phyloP scores from a whole-genome alignment of 208 protist species.

The Trypanosoma rangeli region DNA sequence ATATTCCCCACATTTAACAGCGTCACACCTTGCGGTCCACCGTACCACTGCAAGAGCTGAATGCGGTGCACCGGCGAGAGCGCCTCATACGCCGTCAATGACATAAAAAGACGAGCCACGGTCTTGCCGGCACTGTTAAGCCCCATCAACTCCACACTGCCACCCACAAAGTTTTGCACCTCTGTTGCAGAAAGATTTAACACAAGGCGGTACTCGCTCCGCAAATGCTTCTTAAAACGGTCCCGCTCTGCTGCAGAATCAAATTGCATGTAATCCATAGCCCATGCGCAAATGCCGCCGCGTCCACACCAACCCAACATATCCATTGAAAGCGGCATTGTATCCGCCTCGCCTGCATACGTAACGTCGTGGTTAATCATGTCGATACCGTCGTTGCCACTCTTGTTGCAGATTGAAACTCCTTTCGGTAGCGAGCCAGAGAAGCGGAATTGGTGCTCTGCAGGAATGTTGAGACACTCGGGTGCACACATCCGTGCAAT shows the following conservation, averaged over 20 bases:
- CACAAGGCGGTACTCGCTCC: conserved; percentile 15
- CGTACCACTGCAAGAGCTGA: conserved; percentile 28
- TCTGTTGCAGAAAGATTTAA: conserved; percentile 23
- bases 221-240: conserved; percentile 28
- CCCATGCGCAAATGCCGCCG: conserved; percentile 33
- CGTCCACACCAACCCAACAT: conserved; percentile 31
- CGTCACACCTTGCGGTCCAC: conserved; percentile 11
- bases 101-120: conserved; percentile 22
- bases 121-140: not conserved
- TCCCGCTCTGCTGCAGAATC: conserved; percentile 17
- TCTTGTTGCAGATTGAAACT: not conserved
- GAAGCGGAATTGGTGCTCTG: conserved; percentile 28
- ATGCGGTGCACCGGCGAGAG: conserved; percentile 8
- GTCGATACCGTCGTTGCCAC: not conserved
- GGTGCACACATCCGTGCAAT: conserved; percentile 23
- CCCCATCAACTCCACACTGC: conserved; percentile 26
- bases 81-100: conserved; percentile 21
- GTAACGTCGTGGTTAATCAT: not conserved
- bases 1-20: conserved; percentile 11
- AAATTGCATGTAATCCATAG: conserved; percentile 30
- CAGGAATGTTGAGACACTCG: conserved; percentile 31
- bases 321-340: conserved; percentile 12
- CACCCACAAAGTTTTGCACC: conserved; percentile 24
- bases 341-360: not conserved
- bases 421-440: conserved; percentile 4